Evolutionary conservation across 2,329 filamentous ascomycete species (phyloP), one percentile per base, ranked within the genome.

Genomic region (Dryadomyces quercivorus): DNA sequence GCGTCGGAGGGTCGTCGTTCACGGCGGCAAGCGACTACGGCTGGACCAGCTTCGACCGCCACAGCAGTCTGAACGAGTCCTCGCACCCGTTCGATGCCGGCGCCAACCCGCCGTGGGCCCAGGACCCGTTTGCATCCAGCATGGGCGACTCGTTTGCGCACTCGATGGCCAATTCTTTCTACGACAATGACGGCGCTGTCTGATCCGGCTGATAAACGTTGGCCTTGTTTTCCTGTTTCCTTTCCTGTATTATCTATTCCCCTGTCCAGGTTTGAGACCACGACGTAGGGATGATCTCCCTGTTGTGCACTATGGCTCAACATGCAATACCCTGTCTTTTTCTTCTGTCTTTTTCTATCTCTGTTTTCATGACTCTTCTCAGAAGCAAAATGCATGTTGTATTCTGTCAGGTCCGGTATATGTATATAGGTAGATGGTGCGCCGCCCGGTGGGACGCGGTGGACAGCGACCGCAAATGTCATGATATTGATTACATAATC

Each of bases 111-210:
- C 57, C 50, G 43, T 51, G 56, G 49, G 44, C 58, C 43, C 22
- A 62, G 43, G 59, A 50, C 52, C 34, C 50, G 46, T 46, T 54
- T 31, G 34, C 49, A 36, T 44, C 49, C 43, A 58, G 56, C 53
- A 13, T 36, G 10, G 13, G 50, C 10, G 21, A 18, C 16, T 55
- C 52, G 22, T 57, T 56, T 50, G 13, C 31, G 21, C 53, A 51
- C 9, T 48, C 53, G 1, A 6, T 55, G 21, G 22, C 50, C 3
- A 22, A 47, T 5, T 52, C 59, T 3, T 56, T 54, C 9, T 57
- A 56, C 21, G 57, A 60, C 12, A 53, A 56, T 16, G 58, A 60
- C 18, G 58, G 53, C 21, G 50, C 50, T 16, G 18, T 55, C 16
- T 55, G 49, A 51, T 21, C 2, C 7, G 21, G 26, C 22, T 20